phyloP scores from a whole-genome alignment of 202 grass and related monocot genomes.

The Zoysia matrella region DNA sequence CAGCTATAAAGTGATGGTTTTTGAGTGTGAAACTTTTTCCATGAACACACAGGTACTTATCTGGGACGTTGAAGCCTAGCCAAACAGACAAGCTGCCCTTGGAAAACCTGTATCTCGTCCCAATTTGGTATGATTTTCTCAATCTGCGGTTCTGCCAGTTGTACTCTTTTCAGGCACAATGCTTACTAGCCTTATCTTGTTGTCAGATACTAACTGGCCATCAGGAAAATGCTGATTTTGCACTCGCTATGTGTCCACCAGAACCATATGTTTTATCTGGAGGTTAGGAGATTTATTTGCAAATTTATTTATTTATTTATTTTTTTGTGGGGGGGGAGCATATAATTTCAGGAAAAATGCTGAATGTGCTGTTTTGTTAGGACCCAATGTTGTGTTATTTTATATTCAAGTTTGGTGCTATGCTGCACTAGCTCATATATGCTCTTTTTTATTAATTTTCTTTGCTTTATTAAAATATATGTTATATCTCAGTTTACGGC shows the following conservation, averaged over 20 bases:
- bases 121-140: conserved; percentile 68
- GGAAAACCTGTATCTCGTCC: conserved; percentile 77
- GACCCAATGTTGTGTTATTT: too few relatives aligned
- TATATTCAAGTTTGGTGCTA: too few relatives aligned
- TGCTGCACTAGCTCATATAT: too few relatives aligned
- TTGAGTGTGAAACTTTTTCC: conserved; percentile 20
- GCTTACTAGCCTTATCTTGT: conserved; percentile 40
- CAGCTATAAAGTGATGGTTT: neutral
- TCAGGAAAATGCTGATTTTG: too few relatives aligned
- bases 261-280: conserved; percentile 93
- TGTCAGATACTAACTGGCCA: conserved; percentile 49
- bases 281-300: conserved; percentile 46
- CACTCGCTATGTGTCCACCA: neutral
- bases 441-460: too few relatives aligned
- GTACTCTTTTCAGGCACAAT: neutral
- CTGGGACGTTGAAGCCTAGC: conserved; percentile 70
- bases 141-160: neutral
- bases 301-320: too few relatives aligned
- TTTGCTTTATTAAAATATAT: too few relatives aligned
- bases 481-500: too few relatives aligned
- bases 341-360: too few relatives aligned
- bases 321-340: too few relatives aligned
- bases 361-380: too few relatives aligned
- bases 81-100: conserved; percentile 79
- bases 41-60: neutral